Base-by-base conservation (phyloP, 768 basidiomycete genomes). In the Imleria badia region DNA sequence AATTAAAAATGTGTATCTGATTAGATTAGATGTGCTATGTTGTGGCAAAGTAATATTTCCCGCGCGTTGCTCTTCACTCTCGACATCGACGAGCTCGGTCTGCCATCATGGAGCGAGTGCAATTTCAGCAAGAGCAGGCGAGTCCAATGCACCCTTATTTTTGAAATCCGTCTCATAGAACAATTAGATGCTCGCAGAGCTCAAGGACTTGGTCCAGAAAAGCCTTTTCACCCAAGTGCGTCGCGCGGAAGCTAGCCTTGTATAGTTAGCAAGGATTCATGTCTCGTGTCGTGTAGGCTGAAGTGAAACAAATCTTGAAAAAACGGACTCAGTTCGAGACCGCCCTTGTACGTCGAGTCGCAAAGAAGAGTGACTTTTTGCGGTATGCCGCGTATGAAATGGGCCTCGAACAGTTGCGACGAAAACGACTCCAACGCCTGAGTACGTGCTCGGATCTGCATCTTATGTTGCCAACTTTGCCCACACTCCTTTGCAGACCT, bases 361-460 rank as follows among this genome's bases (percentile, higher is more conserved):
- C 92, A 6, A 86, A 88, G 71, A 95, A 94, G 72, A 77, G 82
- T 12, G 94, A 98, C 72, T 97, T 85, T 73, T 73, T 96, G 67
- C 86, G 91, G 29, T 98, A 98, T 75, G 87, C 83, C n/a, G 80
- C 88, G 6, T 97, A 94, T 69, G 93, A 95, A 74, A 94, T 93
- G 85, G 81, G 81, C 12, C 78, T 97, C 42, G 94, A 97, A 69
- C 81, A 85, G 35, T 72, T 97, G 60, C 76, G 91, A 30, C 77
- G 82, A 62, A 92, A 94, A 66, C 79, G 94, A 50, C 78, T 81
- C 29, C 81, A 86, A 60, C 79, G 91, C 33, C 68, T 91, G 49
- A 82, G 92, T 94, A 67, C 50, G 82, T 74, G 3, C 53, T 39
- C 42, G 29, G 20, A 29, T 22, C 29, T 13, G 17, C 13, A 5